Evolutionary conservation across 768 basidiomycete genomes (phyloP), one percentile per base, ranked within the genome.

Genomic region (Strobilomyces dryophilus): DNA sequence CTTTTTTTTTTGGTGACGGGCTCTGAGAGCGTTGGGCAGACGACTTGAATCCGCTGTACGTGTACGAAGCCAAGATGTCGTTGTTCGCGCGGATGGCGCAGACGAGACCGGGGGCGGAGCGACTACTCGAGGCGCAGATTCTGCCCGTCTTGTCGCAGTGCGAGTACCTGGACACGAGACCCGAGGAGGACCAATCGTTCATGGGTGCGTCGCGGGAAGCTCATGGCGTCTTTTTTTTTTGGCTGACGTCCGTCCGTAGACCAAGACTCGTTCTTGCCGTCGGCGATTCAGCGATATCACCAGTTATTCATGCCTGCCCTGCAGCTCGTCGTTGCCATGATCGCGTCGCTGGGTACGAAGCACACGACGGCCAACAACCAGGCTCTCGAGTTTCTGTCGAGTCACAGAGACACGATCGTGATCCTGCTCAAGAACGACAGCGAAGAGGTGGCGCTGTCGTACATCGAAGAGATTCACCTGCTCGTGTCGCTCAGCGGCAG

Each of bases 21-120:
- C 12, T 36, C 35, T 40, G 43, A 29, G 11, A 5, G 11, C 18
- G 37, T n/a, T 5, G 24, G 42, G 1, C 59, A 95, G 95, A 92
- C 58, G 90, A 94, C 53, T 71, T 98, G 29, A 95, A 95, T 62
- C 78, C 92, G 0, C 75, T 95, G 37, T 98, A 97, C 70, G 89
- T 98, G 14, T 98, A 93, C 61, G 95, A 98, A 66, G 83, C 94
- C 14, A 95, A 95, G 71, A 86, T 95, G 82, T 90, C 94, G 4
- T 73, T 97, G 56, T 83, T 98, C 53, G 80, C 88, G 26, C 81
- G 92, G 29, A 82, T 97, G 72, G 83, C 92, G 0, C 87, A 94
- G 65, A 89, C 85, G 3, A 78, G 88, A 42, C 73, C 78, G 53
- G 95, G 95, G 2, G 92, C 93, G 2, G 94, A 97, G 63, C 80